Base-by-base conservation (phyloP, 2,329 filamentous ascomycete species). In the Diaporthe destruens region DNA sequence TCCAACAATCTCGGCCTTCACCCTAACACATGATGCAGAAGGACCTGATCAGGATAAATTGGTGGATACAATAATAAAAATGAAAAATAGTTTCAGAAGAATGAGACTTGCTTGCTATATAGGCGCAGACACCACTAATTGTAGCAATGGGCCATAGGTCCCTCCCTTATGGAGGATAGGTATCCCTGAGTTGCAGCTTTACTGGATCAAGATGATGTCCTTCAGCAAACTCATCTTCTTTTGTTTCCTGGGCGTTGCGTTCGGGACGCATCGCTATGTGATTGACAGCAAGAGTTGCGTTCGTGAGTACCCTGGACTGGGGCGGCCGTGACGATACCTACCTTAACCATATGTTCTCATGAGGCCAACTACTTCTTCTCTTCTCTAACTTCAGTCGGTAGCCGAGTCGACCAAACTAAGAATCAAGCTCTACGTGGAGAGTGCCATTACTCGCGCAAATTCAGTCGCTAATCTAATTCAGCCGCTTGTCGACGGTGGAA, bases 91-190 rank as follows among this genome's bases (percentile, higher is more conserved):
- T 18, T 56, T 56, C 32, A 36, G 54, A 56, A 34, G 54, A n/a
- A 7, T 34, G 18, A 56, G 32, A 56, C 6, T 56, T 51, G 47
- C 47, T 51, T 56, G 54, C 54, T 56, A 56, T 56, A 56, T 56
- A 56, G 54, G 54, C 29, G 29, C 54, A 56, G 54, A 29, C 29
- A 56, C 54, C 54, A 56, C 54, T 36, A 56, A 56, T 56, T 56
- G 54, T 36, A 56, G 54, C 54, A 56, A 56, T 56, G 54, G 32
- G 54, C 54, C 54, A 36, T 56, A 36, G 29, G 54, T 36, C 54
- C 54, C 54, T 56, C 18, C 54, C 29, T 36, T 6, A 56, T 36
- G 54, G 54, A 56, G 32, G 54, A 36, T 20, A 56, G 29, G 54
- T 23, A 56, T 56, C 29, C 54, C 54, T 36, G 54, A 56, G 54